These are phyloP conservation scores for Kwoniella sp. DNA, from an alignment of 768 basidiomycete genomes.

Conservation along the genomic window DNA sequence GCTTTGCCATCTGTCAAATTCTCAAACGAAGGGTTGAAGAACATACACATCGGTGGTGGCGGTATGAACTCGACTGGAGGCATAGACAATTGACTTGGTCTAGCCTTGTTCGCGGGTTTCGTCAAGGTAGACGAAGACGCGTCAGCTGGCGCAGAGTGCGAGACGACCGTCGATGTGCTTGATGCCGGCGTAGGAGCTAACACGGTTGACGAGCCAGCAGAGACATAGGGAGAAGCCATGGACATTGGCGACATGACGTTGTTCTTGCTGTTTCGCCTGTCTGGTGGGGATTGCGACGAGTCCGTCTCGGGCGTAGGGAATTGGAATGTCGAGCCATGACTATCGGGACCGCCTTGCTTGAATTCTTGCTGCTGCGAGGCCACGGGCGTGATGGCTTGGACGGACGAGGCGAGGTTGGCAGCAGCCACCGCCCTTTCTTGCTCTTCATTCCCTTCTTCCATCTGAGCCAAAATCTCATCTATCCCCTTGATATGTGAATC, in stretches of 20 bases:
- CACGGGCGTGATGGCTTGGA: background rate
- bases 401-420: conserved; percentile 10
- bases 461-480: conserved; percentile 40
- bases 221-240: conserved; percentile 24
- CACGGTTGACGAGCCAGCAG: conserved; percentile 11
- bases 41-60: conserved; percentile 53
- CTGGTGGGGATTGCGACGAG: conserved; percentile 22
- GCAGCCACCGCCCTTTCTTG: conserved; percentile 21
- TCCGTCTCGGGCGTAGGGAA: conserved; percentile 48
- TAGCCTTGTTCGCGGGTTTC: conserved; percentile 7
- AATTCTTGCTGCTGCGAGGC: background rate
- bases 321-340: conserved; percentile 18
- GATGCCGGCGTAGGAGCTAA: background rate
- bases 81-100: conserved; percentile 29
- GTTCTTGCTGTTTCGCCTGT: background rate
- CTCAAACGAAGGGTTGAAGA: conserved; percentile 45
- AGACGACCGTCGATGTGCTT: background rate
- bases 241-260: conserved; percentile 20
- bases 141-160: background rate
- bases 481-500: conserved; percentile 26
- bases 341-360: background rate
- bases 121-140: background rate
- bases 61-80: conserved; percentile 42
- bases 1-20: conserved; percentile 47
- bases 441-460: conserved; percentile 42